Percentiles rank a stretch among this genome's conserved stretches.
phyloP scores from a whole-genome alignment of 495 filamentous ascomycete species.

The Darksidea phi region DNA sequence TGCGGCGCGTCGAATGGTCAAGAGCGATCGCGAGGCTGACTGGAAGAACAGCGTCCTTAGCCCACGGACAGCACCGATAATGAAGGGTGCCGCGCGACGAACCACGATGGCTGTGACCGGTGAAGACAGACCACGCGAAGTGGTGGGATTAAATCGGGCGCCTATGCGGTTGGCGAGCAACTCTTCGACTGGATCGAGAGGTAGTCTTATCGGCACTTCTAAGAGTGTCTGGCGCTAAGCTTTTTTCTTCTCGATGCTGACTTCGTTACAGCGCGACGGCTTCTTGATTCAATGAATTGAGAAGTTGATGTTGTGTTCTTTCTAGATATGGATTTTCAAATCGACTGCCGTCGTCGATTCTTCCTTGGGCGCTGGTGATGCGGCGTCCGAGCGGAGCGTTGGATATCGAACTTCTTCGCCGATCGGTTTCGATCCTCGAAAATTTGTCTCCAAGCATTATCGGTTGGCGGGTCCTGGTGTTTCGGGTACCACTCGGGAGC shows the following conservation, averaged over 20 bases:
- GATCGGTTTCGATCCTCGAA: too few species aligned
- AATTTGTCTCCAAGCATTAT: too few species aligned
- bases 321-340: too few species aligned
- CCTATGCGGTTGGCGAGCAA: slow-evolving; percentile 32
- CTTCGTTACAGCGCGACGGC: not conserved
- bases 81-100: slow-evolving; percentile 49
- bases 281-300: too few species aligned
- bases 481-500: too few species aligned
- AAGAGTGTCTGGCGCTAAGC: slow-evolving; percentile 27
- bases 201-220: slow-evolving; percentile 17
- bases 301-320: too few species aligned
- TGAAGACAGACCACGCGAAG: slow-evolving; percentile 23
- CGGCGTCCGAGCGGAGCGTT: too few species aligned
- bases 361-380: too few species aligned
- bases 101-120: slow-evolving; percentile 29
- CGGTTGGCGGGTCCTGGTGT: too few species aligned
- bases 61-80: slow-evolving; percentile 63
- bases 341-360: too few species aligned
- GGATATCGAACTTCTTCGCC: too few species aligned
- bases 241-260: not conserved
- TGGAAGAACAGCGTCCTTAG: slow-evolving; percentile 60
- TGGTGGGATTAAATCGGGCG: slow-evolving; percentile 4
- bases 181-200: slow-evolving; percentile 19
- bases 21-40: slow-evolving; percentile 58
- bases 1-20: slow-evolving; percentile 69